Conservation (phyloP, 1,284 basidiomycete genomes). For the Heterobasidion irregulare region DNA sequence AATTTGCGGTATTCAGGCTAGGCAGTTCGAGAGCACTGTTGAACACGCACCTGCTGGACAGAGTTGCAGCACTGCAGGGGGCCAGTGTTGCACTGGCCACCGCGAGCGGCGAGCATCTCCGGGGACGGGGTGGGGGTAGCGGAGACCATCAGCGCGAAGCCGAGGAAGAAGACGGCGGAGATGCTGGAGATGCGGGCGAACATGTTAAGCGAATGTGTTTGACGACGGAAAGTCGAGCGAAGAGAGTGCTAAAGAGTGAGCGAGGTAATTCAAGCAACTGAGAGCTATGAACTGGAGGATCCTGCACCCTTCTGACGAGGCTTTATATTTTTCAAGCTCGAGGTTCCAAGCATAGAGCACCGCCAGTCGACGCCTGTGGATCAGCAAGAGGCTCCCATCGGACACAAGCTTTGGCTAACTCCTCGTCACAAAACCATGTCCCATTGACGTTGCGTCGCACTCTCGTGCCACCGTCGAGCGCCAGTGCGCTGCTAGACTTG, state of each 20-base stretch:
- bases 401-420: no score
- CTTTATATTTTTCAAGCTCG: neutral
- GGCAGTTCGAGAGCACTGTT: neutral
- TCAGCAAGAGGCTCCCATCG: no score
- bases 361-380: no score
- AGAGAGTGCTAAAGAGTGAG: neutral
- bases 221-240: no score
- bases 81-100: constrained; percentile 20
- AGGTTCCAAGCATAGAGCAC: no score
- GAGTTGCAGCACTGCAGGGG: constrained; percentile 22
- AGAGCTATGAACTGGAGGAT: neutral
- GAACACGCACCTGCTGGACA: neutral
- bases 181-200: neutral
- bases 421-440: no score
- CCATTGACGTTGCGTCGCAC: no score
- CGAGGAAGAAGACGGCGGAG: neutral
- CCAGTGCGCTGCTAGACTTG: no score
- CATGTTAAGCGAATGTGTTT: neutral
- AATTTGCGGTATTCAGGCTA: no score
- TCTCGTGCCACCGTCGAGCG: no score
- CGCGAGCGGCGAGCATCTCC: neutral
- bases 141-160: neutral
- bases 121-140: constrained; percentile 10
- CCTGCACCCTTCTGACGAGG: no score
- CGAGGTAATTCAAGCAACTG: neutral